phyloP scores from a whole-genome alignment of 2,329 filamentous ascomycete genomes.

The Fusarium sp. region DNA sequence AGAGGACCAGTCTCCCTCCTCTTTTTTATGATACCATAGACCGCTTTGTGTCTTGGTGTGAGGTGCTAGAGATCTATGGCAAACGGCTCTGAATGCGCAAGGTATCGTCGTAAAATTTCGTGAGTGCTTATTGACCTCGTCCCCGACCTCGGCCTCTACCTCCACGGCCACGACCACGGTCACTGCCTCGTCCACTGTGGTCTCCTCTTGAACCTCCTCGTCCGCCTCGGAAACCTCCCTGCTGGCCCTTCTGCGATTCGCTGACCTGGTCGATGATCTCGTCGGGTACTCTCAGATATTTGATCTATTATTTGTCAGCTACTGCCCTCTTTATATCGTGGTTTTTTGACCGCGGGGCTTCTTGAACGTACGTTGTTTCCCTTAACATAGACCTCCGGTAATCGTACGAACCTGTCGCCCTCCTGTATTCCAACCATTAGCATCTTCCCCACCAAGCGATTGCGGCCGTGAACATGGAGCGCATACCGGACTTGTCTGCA shows the following conservation, averaged over 20 bases:
- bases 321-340: background rate
- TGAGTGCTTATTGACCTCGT: constrained; percentile 49
- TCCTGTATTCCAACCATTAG: constrained; percentile 67
- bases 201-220: constrained; percentile 70
- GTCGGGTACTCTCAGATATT: constrained; percentile 95
- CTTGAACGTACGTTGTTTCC: constrained; percentile 86
- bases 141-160: constrained; percentile 55
- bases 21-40: constrained; percentile 12
- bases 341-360: too few relatives aligned
- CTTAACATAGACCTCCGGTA: constrained; percentile 95
- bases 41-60: background rate
- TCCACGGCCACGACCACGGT: constrained; percentile 57
- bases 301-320: constrained; percentile 74
- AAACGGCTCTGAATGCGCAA: background rate
- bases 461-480: background rate
- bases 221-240: constrained; percentile 72
- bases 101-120: constrained; percentile 17
- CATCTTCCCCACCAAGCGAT: background rate
- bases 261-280: constrained; percentile 95
- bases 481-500: constrained; percentile 87
- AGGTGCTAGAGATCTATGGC: constrained; percentile 5
- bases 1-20: constrained; percentile 18
- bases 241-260: constrained; percentile 86
- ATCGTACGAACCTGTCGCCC: constrained; percentile 90
- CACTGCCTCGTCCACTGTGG: constrained; percentile 66